Conservation (phyloP, 1,139 yeast species). For the Entelexis sorbosivorans region DNA sequence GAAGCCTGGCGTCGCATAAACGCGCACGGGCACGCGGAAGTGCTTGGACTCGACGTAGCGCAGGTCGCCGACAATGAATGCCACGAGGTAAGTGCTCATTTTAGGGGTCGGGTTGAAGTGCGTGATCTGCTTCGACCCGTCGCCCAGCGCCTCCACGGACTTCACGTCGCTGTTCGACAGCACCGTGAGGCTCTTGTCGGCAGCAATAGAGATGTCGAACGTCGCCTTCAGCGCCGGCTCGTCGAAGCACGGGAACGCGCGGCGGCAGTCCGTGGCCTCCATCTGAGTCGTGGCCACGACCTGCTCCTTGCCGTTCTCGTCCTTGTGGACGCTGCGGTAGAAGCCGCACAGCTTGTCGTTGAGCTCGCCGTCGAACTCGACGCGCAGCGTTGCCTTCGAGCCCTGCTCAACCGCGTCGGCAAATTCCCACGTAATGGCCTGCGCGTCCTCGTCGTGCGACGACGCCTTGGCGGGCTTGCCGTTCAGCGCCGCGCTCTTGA, state of each 20-base stretch:
- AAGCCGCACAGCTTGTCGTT: slow-evolving; percentile 74
- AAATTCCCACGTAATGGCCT: slow-evolving; percentile 55
- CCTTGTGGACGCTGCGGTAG: slow-evolving; percentile 65
- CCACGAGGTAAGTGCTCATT: slow-evolving; percentile 73
- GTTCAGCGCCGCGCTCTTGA: slow-evolving; percentile 26
- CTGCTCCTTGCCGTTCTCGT: slow-evolving; percentile 47
- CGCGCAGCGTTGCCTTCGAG: slow-evolving; percentile 34
- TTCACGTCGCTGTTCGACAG: slow-evolving; percentile 64
- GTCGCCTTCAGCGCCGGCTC: slow-evolving; percentile 71
- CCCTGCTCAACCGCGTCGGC: slow-evolving; percentile 40
- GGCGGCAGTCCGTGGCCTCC: slow-evolving; percentile 77
- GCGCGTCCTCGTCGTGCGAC: slow-evolving; percentile 33
- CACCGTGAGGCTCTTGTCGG: slow-evolving; percentile 44
- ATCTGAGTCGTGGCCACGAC: slow-evolving; percentile 71
- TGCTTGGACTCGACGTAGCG: slow-evolving; percentile 55
- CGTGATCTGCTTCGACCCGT: slow-evolving; percentile 33
- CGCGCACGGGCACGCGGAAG: slow-evolving; percentile 68
- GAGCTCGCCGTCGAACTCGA: slow-evolving; percentile 58
- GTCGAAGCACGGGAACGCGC: slow-evolving; percentile 76
- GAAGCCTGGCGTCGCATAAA: slow-evolving; percentile 68
- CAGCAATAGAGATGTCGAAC: slow-evolving; percentile 49
- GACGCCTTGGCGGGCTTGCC: slow-evolving; percentile 17
- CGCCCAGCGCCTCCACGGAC: slow-evolving; percentile 33
- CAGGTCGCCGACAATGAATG: slow-evolving; percentile 74
- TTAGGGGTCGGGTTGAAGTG: slow-evolving; percentile 53